Evolutionary conservation across 1,284 basidiomycete species (phyloP).

Genomic region (Rhodotorula sp.): DNA sequence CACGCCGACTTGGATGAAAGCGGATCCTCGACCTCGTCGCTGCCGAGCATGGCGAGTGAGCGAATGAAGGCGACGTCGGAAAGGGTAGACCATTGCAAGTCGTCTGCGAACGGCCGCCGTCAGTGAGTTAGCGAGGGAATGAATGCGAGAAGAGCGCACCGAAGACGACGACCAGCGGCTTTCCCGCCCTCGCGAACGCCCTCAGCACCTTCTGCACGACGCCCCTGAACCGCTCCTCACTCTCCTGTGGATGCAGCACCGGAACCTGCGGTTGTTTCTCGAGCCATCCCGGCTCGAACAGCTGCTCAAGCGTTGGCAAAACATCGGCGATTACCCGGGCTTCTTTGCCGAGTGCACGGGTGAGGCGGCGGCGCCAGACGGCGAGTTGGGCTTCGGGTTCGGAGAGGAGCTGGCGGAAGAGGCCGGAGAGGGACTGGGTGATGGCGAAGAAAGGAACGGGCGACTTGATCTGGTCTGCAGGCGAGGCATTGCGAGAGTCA

Average conservation of each 20-base stretch:
- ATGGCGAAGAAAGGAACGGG: conserved; percentile 41
- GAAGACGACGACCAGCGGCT: conserved; percentile 34
- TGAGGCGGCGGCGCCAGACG: conserved; percentile 30
- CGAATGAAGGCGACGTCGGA: conserved; percentile 36
- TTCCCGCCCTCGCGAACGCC: conserved; percentile 28
- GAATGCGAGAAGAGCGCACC: conserved; percentile 5
- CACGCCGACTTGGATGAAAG: conserved; percentile 16
- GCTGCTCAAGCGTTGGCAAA: conserved; percentile 29
- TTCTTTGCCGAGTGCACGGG: conserved; percentile 29
- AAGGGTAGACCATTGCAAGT: conserved; percentile 34
- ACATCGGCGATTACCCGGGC: conserved; percentile 35
- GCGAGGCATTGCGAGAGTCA: too few relatives aligned
- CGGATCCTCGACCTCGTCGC: conserved; percentile 6
- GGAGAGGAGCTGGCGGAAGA: conserved; percentile 37
- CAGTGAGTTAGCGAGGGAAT: neutral
- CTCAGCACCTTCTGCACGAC: conserved; percentile 26
- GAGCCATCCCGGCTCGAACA: conserved; percentile 33
- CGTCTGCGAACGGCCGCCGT: neutral
- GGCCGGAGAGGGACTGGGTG: conserved; percentile 33
- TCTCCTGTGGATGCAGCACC: conserved; percentile 24
- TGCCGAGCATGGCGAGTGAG: conserved; percentile 15
- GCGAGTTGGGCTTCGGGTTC: conserved; percentile 27
- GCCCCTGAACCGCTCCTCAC: conserved; percentile 25
- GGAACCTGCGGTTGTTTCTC: conserved; percentile 21
- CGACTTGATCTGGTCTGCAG: conserved; percentile 37